A percentile compares a stretch with the other conserved stretches of the same genome.
Evolutionary conservation across 1,139 yeast genomes (phyloP).

Genomic region (Candida sojae): DNA sequence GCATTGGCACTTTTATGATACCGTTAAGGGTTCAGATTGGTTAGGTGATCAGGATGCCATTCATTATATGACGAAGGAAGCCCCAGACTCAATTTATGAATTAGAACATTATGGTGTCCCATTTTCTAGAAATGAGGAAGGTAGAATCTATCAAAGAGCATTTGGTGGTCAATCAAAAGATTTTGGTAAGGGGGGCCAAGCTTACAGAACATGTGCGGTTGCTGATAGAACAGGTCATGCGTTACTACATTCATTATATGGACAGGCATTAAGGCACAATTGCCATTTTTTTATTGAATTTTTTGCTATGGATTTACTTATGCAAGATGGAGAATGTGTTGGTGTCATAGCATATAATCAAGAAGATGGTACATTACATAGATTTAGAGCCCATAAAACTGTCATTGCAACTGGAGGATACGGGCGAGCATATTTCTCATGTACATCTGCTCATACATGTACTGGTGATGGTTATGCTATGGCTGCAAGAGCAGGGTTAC

Average conservation of each 20-base stretch:
- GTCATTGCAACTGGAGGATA: conserved; percentile 98
- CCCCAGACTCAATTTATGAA: conserved; percentile 93
- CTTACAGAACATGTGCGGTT: conserved; percentile 98
- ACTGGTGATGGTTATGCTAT: conserved; percentile 99
- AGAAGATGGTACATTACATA: conserved; percentile 97
- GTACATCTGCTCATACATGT: conserved; percentile 99
- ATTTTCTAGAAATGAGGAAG: conserved; percentile 94
- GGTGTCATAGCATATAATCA: conserved; percentile 98
- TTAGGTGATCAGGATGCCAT: conserved; percentile 99
- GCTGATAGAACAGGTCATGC: conserved; percentile 99
- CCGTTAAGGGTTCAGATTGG: conserved; percentile 99
- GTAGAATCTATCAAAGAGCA: conserved; percentile 97
- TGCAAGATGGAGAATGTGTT: conserved; percentile 94
- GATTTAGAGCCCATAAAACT: conserved; percentile 96
- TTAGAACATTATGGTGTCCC: conserved; percentile 98
- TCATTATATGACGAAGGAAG: conserved; percentile 98
- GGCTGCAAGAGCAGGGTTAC: conserved; percentile 98
- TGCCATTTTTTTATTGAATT: conserved; percentile 97
- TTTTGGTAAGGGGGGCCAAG: conserved; percentile 97
- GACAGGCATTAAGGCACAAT: conserved; percentile 94
- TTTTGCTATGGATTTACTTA: conserved; percentile 91
- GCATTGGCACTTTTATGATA: conserved; percentile 99
- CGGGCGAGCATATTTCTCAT: conserved; percentile 97
- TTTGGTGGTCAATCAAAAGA: conserved; percentile 97
- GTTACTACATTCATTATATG: conserved; percentile 89